Conservation (phyloP, 805 yeast species). For the Zygosaccharomyces lentus region DNA sequence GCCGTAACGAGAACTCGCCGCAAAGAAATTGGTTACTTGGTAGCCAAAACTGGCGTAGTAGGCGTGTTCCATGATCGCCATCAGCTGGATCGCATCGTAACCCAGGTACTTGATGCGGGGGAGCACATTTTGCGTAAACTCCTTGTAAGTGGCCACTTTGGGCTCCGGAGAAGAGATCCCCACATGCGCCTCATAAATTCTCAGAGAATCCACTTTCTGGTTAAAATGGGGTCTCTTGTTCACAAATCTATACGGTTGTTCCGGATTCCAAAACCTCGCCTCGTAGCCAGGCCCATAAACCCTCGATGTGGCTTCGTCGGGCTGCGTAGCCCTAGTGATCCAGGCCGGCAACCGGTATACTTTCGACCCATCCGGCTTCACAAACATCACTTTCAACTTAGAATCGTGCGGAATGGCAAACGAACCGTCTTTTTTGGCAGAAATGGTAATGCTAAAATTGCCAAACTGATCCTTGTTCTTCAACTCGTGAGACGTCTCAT, state of each 20-base stretch:
- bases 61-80: constrained; percentile 99
- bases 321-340: constrained; percentile 77
- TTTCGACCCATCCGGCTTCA: constrained; percentile 60
- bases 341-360: constrained; percentile 87
- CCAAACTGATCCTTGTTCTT: constrained; percentile 58
- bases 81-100: constrained; percentile 87
- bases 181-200: constrained; percentile 91
- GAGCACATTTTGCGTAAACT: constrained; percentile 72
- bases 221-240: constrained; percentile 55
- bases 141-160: constrained; percentile 75
- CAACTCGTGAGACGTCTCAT: constrained; percentile 52
- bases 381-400: constrained; percentile 65
- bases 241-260: constrained; percentile 52
- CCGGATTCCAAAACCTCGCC: constrained; percentile 92
- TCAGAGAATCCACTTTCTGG: constrained; percentile 45
- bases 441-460: constrained; percentile 58
- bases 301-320: constrained; percentile 48
- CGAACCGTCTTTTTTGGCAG: constrained; percentile 40
- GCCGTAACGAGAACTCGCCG: constrained; percentile 85
- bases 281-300: constrained; percentile 54
- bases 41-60: constrained; percentile 98
- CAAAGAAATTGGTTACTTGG: constrained; percentile 90
- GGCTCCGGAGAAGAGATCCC: constrained; percentile 94
- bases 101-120: constrained; percentile 86
- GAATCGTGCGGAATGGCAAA: constrained; percentile 80